Percentiles rank a stretch among this genome's conserved stretches.
Evolutionary conservation across 306 rosid species (phyloP).

Genomic region (Prunus mongolica): DNA sequence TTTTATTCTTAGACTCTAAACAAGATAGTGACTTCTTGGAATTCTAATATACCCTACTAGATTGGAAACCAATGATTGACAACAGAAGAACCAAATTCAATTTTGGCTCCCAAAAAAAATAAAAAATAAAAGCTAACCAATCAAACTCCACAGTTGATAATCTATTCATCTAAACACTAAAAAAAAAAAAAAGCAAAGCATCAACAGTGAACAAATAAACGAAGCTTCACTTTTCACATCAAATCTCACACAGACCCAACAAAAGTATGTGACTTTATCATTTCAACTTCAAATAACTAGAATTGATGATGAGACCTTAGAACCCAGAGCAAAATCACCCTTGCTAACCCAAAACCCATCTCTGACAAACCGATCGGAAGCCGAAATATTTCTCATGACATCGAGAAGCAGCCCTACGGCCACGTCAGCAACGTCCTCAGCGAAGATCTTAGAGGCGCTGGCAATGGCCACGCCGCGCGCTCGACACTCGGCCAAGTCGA

Average conservation of each 20-base stretch:
- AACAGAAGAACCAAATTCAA: not conserved
- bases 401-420: slow-evolving; percentile 50
- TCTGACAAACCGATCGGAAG: slow-evolving; percentile 26
- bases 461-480: slow-evolving; percentile 28
- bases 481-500: slow-evolving; percentile 19
- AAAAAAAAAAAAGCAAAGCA: no score
- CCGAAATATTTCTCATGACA: slow-evolving; percentile 36
- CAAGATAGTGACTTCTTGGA: not conserved
- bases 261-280: no score
- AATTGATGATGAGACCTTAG: slow-evolving; percentile 24
- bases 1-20: not conserved
- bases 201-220: no score
- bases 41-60: not conserved
- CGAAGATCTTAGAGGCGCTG: slow-evolving; percentile 22
- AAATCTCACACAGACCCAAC: no score
- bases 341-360: slow-evolving; percentile 2
- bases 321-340: slow-evolving; percentile 30
- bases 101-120: not conserved
- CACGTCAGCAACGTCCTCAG: slow-evolving; percentile 50
- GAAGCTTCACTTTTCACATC: no score
- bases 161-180: no score
- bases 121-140: not conserved
- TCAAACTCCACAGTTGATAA: no score
- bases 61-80: not conserved
- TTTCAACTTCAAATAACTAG: no score